Conservation (phyloP, 2,329 filamentous ascomycete species). For the Pseudogymnoascus sp. region DNA sequence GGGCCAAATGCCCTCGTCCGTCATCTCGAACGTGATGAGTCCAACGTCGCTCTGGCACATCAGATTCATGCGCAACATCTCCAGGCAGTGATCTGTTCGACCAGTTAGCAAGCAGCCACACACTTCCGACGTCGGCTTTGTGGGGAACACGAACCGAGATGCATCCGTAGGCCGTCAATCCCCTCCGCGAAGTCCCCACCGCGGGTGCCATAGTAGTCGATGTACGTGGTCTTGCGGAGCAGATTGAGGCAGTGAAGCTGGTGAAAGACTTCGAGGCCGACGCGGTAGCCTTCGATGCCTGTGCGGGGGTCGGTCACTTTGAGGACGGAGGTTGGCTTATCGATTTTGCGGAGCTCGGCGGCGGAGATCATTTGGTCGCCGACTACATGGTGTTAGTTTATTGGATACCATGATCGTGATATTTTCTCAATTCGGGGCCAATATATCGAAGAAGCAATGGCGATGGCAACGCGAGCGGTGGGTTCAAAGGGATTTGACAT, state of each 20-base stretch:
- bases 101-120: slow-evolving; percentile 11
- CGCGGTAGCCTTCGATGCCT: slow-evolving; percentile 51
- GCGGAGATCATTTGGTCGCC: slow-evolving; percentile 54
- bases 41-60: slow-evolving; percentile 50
- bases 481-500: slow-evolving; percentile 20
- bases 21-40: slow-evolving; percentile 46
- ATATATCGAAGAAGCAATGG: slow-evolving; percentile 13
- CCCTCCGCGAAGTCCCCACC: slow-evolving; percentile 43
- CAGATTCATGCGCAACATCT: slow-evolving; percentile 44
- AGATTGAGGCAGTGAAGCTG: slow-evolving; percentile 34
- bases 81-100: slow-evolving; percentile 43
- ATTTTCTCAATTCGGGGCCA: slow-evolving; percentile 5
- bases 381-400: slow-evolving; percentile 34
- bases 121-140: background rate
- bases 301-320: slow-evolving; percentile 48
- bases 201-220: slow-evolving; percentile 41
- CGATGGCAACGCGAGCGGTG: slow-evolving; percentile 11
- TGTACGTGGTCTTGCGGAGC: slow-evolving; percentile 39
- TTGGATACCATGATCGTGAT: background rate
- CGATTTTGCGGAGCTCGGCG: slow-evolving; percentile 45
- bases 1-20: slow-evolving; percentile 43
- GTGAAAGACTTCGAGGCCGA: slow-evolving; percentile 39
- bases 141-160: slow-evolving; percentile 24
- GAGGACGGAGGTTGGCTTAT: slow-evolving; percentile 44
- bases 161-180: slow-evolving; percentile 35